These are phyloP conservation scores for Hericium erinaceus DNA, from an alignment of 768 basidiomycete genomes.

Conservation along the genomic window DNA sequence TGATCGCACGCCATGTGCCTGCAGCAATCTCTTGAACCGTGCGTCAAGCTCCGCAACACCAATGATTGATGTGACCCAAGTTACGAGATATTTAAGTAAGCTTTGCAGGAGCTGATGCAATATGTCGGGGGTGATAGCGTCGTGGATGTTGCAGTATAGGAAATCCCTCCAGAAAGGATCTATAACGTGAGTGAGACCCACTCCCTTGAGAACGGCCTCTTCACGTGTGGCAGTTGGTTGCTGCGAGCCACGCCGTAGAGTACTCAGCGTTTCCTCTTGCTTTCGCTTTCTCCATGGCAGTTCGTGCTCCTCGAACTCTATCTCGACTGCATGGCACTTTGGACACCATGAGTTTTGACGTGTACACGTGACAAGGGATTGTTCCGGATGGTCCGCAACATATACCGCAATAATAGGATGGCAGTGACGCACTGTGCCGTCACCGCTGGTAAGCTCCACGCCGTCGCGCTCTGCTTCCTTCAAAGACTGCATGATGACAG, in stretches of 20 bases:
- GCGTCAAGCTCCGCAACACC: constrained; percentile 26
- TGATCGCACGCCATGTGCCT: constrained; percentile 22
- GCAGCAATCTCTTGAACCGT: constrained; percentile 20
- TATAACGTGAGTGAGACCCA: not conserved
- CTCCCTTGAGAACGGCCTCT: not conserved
- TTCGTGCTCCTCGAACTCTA: not conserved
- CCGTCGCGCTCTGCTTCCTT: constrained; percentile 9
- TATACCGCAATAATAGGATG: constrained; percentile 18
- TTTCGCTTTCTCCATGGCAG: not conserved
- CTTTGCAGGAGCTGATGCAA: constrained; percentile 25
- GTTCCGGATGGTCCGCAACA: constrained; percentile 17
- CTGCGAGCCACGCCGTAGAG: not conserved
- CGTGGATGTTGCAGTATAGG: constrained; percentile 19
- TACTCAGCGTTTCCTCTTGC: not conserved
- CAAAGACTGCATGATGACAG: constrained; percentile 6
- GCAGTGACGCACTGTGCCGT: constrained; percentile 30
- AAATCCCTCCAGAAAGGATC: constrained; percentile 19
- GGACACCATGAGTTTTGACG: constrained; percentile 9
- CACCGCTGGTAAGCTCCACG: constrained; percentile 18
- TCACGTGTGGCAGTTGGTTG: not conserved
- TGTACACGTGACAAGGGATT: constrained; percentile 11
- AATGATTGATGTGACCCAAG: not conserved
- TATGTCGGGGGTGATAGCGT: constrained; percentile 22
- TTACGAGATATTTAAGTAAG: not conserved
- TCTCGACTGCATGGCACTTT: not conserved